These are phyloP conservation scores for Fusarium albosuccineum DNA, from an alignment of 2,329 filamentous ascomycete species.

Conservation along the genomic window DNA sequence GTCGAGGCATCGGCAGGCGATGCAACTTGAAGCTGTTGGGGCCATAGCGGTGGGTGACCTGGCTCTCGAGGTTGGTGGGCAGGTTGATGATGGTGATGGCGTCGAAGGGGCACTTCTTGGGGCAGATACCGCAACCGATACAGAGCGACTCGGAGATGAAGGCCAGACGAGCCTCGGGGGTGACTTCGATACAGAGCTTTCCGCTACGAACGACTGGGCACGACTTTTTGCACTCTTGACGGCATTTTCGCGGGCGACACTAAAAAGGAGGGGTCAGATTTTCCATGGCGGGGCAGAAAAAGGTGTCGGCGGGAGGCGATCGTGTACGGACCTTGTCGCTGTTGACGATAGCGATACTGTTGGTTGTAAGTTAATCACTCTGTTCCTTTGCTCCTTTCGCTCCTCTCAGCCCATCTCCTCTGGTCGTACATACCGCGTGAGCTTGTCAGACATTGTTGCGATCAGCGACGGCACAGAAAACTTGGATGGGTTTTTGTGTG, in stretches of 20 bases:
- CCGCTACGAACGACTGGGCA: constrained; percentile 97
- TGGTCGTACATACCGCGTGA: constrained; percentile 81
- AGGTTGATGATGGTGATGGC: constrained; percentile 99
- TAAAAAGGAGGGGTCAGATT: constrained; percentile 47
- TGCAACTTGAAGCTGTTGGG: constrained; percentile 99
- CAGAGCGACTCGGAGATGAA: constrained; percentile 97
- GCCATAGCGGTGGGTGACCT: constrained; percentile 98
- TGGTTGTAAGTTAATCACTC: constrained; percentile 43
- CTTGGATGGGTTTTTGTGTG: constrained; percentile 28
- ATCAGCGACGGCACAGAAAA: constrained; percentile 31
- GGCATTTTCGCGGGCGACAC: constrained; percentile 78
- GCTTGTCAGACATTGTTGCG: constrained; percentile 86
- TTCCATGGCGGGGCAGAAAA: constrained; percentile 44
- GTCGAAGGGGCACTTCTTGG: constrained; percentile 98
- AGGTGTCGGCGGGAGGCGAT: constrained; percentile 28
- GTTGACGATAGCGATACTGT: constrained; percentile 98
- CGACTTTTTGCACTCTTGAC: constrained; percentile 99
- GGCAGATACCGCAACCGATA: constrained; percentile 99
- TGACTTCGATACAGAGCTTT: constrained; percentile 97
- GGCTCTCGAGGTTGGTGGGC: constrained; percentile 97
- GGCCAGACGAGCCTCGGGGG: constrained; percentile 88
- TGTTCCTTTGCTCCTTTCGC: not conserved
- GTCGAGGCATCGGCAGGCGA: constrained; percentile 93
- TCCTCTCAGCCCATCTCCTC: not conserved
- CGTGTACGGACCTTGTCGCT: constrained; percentile 83